Evolutionary conservation across 1,284 basidiomycete genomes (phyloP).

Genomic region (Vanrija sp.): DNA sequence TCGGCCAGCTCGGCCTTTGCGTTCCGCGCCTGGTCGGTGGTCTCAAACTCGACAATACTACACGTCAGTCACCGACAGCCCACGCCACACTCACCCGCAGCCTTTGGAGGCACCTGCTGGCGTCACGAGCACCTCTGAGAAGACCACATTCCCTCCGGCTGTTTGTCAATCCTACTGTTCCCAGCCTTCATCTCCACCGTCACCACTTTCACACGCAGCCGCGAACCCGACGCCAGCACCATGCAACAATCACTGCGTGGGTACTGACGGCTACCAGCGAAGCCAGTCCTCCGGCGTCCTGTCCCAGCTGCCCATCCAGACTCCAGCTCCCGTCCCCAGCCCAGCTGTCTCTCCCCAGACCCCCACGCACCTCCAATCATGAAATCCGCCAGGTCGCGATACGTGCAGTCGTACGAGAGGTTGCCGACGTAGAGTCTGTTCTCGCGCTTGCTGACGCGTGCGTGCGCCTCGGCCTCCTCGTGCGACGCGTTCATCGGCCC

Average conservation of each 20-base stretch:
- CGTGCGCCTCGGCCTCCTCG: constrained; percentile 81
- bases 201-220: background rate
- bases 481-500: constrained; percentile 87
- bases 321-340: background rate
- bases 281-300: background rate
- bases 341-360: constrained; percentile 21
- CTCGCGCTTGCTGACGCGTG: constrained; percentile 91
- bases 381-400: constrained; percentile 95
- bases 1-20: constrained; percentile 85
- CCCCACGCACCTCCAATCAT: constrained; percentile 98
- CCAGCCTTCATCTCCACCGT: background rate
- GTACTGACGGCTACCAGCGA: background rate
- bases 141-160: constrained; percentile 91
- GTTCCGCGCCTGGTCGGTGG: constrained; percentile 75
- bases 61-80: constrained; percentile 1
- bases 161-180: constrained; percentile 20
- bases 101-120: constrained; percentile 96
- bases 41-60: constrained; percentile 89
- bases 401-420: constrained; percentile 94
- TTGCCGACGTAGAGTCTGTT: constrained; percentile 98
- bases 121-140: constrained; percentile 95
- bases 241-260: no score
- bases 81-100: constrained; percentile 72
- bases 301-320: constrained; percentile 6
- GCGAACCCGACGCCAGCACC: no score